Conservation (phyloP, 208 protist genomes). For the Leishmania braziliensis region DNA sequence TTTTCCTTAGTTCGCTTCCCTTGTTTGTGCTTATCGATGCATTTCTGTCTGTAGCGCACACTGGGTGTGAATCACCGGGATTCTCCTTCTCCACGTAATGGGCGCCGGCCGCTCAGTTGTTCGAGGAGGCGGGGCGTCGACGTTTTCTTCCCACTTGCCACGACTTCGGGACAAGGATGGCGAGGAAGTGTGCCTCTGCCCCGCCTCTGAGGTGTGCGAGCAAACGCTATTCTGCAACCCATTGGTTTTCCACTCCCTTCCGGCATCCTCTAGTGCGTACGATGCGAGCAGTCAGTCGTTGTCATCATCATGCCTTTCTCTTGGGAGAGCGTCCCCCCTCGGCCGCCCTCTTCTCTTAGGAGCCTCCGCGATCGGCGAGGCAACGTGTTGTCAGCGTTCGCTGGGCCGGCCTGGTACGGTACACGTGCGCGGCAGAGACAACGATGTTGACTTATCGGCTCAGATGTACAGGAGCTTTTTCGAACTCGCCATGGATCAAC, state of each 20-base stretch:
- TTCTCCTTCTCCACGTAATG: neutral
- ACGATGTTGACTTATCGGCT: neutral
- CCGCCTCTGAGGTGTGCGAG: neutral
- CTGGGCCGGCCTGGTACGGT: neutral
- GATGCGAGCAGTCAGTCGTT: no score
- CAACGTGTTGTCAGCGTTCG: neutral
- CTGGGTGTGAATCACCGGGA: neutral
- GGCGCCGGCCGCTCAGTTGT: neutral
- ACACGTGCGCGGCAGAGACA: no score
- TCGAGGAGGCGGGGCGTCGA: neutral
- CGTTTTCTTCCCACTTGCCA: neutral
- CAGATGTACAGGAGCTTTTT: constrained; percentile 4
- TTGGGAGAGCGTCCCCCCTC: neutral
- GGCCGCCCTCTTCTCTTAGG: neutral
- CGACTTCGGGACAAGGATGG: neutral
- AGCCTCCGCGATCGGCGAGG: neutral
- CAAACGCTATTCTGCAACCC: neutral
- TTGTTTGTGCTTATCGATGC: neutral
- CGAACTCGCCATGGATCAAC: neutral
- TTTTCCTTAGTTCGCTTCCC: neutral
- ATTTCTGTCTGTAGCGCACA: neutral
- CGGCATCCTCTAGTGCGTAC: neutral
- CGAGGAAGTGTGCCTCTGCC: neutral
- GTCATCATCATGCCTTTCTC: no score
- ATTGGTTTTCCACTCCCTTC: no score